Evolutionary conservation across 2,329 filamentous ascomycete genomes (phyloP), one percentile per base, ranked within the genome.

Genomic region (Fusarium anguioides): DNA sequence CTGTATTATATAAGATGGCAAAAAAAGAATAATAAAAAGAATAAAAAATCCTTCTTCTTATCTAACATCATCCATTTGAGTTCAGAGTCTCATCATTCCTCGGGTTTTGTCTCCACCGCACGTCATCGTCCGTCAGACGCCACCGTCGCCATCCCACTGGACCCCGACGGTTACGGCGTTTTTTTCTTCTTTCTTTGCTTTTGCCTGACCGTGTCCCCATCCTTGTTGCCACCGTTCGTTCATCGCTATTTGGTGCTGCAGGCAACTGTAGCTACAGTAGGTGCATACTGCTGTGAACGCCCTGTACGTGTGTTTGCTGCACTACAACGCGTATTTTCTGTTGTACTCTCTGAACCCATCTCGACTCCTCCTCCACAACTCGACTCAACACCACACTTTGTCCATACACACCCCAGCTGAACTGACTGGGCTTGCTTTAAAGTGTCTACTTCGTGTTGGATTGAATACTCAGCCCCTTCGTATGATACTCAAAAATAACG

Each of bases 71-170:
- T 31, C 35, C 23, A 15, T 33, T 52, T 29, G 35, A 18, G 54
- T 14, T 45, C 42, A 24, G 45, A 35, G 58, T 35, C 39, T 46
- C 42, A 27, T 44, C 29, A 37, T 44, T 51, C 26, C 29, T 47
- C 31, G n/a, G n/a, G n/a, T n/a, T n/a, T 21, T 29, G n/a, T 44
- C 67, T 59, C 67, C 67, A 69, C 64, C 35, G 54, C 57, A 69
- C 67, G 66, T 70, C 67, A 70, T 70, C 60, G 67, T 29, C 67
- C 24, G 51, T 60, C 57, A 66, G 67, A 70, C 68, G 67, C 68
- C 68, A 70, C 68, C 52, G 47, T 64, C 66, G 54, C 66, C 60
- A 64, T 64, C 60, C 64, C 53, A 60, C 60, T 40, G 24, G 50
- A 64, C 35, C 40, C 59, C 27, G 40, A 62, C 56, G 35, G 64